These are phyloP conservation scores for Prunus yedoensis DNA, from an alignment of 331 rosid genomes.

Conservation along the genomic window DNA sequence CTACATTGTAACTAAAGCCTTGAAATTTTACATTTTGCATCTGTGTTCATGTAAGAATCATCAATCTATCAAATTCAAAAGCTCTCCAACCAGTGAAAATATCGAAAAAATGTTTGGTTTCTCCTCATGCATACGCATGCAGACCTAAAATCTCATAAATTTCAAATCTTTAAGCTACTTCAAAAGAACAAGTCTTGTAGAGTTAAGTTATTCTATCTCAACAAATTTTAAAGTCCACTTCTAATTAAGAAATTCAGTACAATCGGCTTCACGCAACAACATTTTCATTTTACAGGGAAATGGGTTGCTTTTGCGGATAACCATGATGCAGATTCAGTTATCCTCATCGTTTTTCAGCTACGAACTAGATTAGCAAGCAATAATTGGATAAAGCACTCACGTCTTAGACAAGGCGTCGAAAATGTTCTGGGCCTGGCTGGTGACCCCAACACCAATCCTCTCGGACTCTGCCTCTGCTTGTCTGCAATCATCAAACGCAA, in stretches of 20 bases:
- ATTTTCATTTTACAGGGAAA: background rate
- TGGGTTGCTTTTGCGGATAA: background rate
- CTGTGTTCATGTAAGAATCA: background rate
- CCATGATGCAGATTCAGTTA: background rate
- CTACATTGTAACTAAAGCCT: background rate
- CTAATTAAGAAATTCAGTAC: background rate
- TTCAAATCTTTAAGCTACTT: background rate
- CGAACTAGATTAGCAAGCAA: background rate
- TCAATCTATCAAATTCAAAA: background rate
- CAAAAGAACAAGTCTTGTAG: too few relatives aligned
- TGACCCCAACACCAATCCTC: conserved; percentile 94
- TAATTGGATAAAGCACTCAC: conserved; percentile 43
- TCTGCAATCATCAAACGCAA: conserved; percentile 33
- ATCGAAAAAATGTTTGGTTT: background rate
- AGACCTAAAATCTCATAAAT: background rate
- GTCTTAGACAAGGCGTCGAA: conserved; percentile 93
- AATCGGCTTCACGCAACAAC: background rate
- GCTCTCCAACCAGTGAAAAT: background rate
- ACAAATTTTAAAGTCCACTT: background rate
- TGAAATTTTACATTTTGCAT: background rate
- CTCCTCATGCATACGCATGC: background rate
- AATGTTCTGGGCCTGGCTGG: conserved; percentile 81
- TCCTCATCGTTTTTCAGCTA: background rate
- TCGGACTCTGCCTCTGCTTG: conserved; percentile 89
- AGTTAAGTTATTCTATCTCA: too few relatives aligned